Evolutionary conservation across 306 rosid genomes (phyloP).

Genomic region (Senna tora): DNA sequence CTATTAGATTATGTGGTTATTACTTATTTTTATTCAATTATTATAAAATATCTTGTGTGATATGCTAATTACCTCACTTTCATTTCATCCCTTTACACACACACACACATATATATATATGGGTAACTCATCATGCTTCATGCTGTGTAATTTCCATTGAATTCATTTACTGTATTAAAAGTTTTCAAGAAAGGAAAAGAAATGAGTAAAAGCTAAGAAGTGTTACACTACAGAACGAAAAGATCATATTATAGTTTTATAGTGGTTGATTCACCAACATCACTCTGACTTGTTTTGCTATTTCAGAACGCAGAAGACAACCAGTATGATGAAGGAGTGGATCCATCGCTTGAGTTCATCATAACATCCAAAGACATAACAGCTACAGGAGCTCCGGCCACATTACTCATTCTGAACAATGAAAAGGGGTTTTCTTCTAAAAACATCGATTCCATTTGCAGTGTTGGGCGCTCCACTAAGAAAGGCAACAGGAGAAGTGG

Average conservation of each 20-base stretch:
- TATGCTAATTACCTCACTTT: too few relatives aligned
- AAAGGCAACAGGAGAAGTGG: conserved; percentile 64
- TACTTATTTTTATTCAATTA: too few relatives aligned
- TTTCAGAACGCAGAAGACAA: conserved; percentile 86
- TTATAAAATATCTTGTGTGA: too few relatives aligned
- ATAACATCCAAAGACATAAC: conserved; percentile 71
- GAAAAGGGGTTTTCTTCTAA: conserved; percentile 66
- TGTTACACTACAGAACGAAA: neutral
- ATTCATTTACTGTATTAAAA: neutral
- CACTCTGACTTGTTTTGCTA: neutral
- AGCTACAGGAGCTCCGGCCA: conserved; percentile 63
- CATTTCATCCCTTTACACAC: neutral
- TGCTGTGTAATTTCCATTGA: neutral
- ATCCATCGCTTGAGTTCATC: conserved; percentile 65
- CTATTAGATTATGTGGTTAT: too few relatives aligned
- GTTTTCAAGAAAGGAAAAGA: neutral
- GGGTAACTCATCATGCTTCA: neutral
- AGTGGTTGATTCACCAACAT: conserved; percentile 1
- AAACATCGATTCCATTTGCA: conserved; percentile 77
- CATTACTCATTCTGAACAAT: conserved; percentile 71
- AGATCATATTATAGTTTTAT: neutral
- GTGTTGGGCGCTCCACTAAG: conserved; percentile 84
- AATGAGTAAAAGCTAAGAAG: neutral
- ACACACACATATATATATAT: too few relatives aligned
- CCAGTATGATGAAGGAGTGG: conserved; percentile 50